These are phyloP conservation scores for Boletus tylopilopsis DNA, from an alignment of 768 basidiomycete genomes.

Conservation along the genomic window DNA sequence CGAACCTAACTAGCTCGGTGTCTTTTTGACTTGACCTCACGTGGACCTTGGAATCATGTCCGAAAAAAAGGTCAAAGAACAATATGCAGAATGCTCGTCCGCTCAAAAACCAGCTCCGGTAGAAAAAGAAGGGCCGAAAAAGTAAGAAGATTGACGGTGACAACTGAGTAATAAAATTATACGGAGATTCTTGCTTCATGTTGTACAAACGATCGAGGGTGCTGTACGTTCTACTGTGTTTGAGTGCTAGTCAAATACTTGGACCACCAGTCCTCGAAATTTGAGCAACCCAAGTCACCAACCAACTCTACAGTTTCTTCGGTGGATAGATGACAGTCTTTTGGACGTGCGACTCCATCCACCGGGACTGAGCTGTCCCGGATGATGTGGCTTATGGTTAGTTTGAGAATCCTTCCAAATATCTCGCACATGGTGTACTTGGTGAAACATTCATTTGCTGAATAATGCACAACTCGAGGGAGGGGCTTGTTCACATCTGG, in stretches of 20 bases:
- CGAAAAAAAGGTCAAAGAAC: conserved; percentile 20
- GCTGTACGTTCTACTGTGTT: conserved; percentile 11
- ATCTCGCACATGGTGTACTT: conserved; percentile 91
- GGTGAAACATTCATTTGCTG: conserved; percentile 75
- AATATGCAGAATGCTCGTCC: conserved; percentile 10
- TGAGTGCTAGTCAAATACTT: conserved; percentile 35
- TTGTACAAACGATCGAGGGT: conserved; percentile 5
- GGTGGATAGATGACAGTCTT: conserved; percentile 76
- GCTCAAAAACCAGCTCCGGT: conserved; percentile 10
- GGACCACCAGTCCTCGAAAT: conserved; percentile 88
- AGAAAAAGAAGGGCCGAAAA: conserved; percentile 1
- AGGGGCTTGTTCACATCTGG: conserved; percentile 33
- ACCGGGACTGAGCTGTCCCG: conserved; percentile 65
- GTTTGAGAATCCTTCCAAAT: conserved; percentile 64
- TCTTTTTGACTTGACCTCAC: neutral
- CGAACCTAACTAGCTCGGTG: neutral
- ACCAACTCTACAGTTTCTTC: conserved; percentile 68
- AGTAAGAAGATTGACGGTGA: neutral
- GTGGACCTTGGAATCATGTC: too few relatives aligned
- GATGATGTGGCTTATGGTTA: conserved; percentile 72
- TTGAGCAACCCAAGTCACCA: conserved; percentile 54
- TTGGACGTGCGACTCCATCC: conserved; percentile 72
- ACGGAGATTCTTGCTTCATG: neutral
- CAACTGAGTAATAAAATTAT: too few relatives aligned
- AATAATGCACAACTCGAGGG: conserved; percentile 76